A percentile compares a stretch with the other conserved stretches of the same genome.
phyloP scores from a whole-genome alignment of 2,329 filamentous ascomycete species.

The Esteya vermicola region DNA sequence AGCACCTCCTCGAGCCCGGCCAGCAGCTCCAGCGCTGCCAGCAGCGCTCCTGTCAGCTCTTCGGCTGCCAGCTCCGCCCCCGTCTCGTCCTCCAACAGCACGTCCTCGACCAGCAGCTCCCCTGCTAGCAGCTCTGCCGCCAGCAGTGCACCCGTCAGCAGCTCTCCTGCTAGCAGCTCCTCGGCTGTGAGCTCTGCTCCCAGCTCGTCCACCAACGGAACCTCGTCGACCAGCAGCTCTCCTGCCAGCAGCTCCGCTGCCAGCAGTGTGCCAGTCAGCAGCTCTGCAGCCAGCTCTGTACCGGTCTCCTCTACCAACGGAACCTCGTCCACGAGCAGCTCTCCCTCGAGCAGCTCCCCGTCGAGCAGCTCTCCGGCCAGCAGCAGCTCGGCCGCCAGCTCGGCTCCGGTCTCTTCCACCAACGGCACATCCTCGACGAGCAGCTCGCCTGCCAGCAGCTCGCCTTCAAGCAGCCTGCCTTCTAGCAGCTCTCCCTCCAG shows the following conservation, averaged over 20 bases:
- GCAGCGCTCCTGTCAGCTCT: not conserved
- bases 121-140: not conserved
- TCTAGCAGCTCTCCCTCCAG: too few species aligned
- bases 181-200: not conserved
- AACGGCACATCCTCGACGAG: not conserved
- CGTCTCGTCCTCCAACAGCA: not conserved
- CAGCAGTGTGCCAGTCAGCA: not conserved
- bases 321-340: not conserved
- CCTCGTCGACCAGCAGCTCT: not conserved
- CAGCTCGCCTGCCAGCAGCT: not conserved
- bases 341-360: not conserved
- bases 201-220: not conserved
- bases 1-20: not conserved
- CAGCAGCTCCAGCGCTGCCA: not conserved
- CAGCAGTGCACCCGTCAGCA: too few species aligned
- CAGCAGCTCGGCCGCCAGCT: not conserved
- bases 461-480: not conserved
- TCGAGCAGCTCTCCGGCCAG: not conserved
- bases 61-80: not conserved
- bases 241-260: not conserved
- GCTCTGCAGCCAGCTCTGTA: not conserved
- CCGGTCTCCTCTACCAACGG: not conserved
- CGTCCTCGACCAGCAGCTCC: not conserved
- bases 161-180: not conserved
- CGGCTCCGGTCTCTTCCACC: not conserved